Evolutionary conservation across 352 stramenopile species (phyloP).

Genomic region (Hyaloperonospora arabidopsidis): DNA sequence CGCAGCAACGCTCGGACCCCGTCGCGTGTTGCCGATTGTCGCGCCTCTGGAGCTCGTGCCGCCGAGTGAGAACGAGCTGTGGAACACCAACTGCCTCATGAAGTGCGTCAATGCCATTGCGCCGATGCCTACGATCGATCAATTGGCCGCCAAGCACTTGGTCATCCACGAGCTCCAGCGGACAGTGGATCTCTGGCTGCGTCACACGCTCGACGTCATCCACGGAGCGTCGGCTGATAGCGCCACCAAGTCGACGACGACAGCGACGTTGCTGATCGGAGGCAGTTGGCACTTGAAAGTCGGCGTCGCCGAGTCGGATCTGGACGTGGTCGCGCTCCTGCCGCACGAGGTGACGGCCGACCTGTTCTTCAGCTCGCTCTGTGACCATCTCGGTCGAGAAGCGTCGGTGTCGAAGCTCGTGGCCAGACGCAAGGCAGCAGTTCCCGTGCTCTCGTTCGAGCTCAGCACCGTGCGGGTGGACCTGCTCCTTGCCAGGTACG

Average conservation of each 20-base stretch:
- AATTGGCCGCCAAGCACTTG: constrained; percentile 64
- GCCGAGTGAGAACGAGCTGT: constrained; percentile 67
- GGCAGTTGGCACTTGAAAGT: constrained; percentile 82
- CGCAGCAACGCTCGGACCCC: constrained; percentile 8
- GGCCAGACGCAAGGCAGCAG: constrained; percentile 58
- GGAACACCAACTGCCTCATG: constrained; percentile 73
- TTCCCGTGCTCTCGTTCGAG: constrained; percentile 71
- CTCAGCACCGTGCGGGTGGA: constrained; percentile 61
- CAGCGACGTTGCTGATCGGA: constrained; percentile 59
- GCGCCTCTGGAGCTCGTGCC: constrained; percentile 44
- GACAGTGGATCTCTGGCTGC: constrained; percentile 64
- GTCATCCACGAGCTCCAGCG: constrained; percentile 71
- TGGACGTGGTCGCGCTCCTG: constrained; percentile 73
- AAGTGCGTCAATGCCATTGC: constrained; percentile 70
- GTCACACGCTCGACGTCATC: constrained; percentile 33
- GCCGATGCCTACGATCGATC: constrained; percentile 44
- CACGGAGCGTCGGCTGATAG: constrained; percentile 7
- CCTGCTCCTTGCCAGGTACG: constrained; percentile 69
- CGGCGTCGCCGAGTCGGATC: constrained; percentile 59
- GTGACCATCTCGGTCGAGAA: constrained; percentile 37
- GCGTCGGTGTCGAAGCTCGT: constrained; percentile 51
- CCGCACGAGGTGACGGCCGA: constrained; percentile 51
- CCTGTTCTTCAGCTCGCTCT: constrained; percentile 62
- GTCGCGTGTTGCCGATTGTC: constrained; percentile 49
- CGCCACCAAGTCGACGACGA: constrained; percentile 19